Percentiles rank a stretch among this genome's conserved stretches.
These are phyloP conservation scores for Hypoxylon fragiforme DNA, from an alignment of 495 filamentous ascomycete genomes.

Conservation along the genomic window DNA sequence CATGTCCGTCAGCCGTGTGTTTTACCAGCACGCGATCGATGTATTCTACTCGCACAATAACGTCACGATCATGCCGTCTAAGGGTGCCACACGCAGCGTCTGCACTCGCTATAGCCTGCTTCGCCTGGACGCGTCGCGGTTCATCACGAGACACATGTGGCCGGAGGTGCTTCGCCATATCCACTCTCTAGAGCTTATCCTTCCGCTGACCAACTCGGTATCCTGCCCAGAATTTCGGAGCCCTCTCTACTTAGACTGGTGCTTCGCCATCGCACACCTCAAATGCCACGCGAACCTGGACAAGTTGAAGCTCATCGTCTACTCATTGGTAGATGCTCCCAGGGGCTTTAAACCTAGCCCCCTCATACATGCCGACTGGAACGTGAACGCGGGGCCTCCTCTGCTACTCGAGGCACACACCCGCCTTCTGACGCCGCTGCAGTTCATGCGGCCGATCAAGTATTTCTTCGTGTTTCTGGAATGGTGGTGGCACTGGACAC, in stretches of 20 bases:
- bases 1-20: not conserved
- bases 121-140: conserved; percentile 4
- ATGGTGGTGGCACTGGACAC: conserved; percentile 10
- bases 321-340: not conserved
- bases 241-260: not conserved
- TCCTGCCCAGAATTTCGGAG: not conserved
- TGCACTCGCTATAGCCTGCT: too few species aligned
- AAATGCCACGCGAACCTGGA: not conserved
- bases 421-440: not conserved
- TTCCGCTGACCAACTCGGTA: not conserved
- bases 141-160: conserved; percentile 8
- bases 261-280: conserved; percentile 6
- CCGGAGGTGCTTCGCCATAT: conserved; percentile 5
- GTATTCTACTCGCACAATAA: not conserved
- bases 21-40: not conserved
- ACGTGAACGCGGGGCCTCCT: not conserved
- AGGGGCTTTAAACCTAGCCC: not conserved
- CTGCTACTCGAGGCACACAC: not conserved
- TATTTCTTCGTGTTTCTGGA: conserved; percentile 10
- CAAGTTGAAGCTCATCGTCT: not conserved
- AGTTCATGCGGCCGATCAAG: not conserved
- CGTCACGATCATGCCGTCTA: not conserved
- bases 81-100: not conserved
- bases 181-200: not conserved
- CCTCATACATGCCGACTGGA: not conserved